Conservation (phyloP, 192 early-diverging fungal genomes). For the Entrophospora sp. region DNA sequence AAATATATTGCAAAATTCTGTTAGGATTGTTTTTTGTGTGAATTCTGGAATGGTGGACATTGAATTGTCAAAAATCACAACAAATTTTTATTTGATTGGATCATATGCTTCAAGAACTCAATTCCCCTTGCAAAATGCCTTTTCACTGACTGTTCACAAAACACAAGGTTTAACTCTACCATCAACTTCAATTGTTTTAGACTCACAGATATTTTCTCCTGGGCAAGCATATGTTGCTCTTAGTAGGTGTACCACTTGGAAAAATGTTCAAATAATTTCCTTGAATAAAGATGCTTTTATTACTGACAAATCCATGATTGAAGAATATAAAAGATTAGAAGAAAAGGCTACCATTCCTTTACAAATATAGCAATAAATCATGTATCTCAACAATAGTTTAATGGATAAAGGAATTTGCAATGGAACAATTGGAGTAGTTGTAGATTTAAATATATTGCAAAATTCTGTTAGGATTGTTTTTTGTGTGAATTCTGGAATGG, state of each 20-base stretch:
- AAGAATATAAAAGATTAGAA: not conserved
- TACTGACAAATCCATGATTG: not conserved
- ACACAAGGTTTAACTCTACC: conserved; percentile 8
- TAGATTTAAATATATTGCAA: not conserved
- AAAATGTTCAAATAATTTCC: not conserved
- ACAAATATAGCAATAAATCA: not conserved
- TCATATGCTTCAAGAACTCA: not conserved
- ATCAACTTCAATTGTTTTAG: not conserved
- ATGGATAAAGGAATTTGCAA: not conserved
- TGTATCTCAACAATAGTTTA: not conserved
- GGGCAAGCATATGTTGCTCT: not conserved
- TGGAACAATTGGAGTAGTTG: not conserved
- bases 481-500: not conserved
- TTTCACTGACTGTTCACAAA: conserved; percentile 17
- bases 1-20: no score
- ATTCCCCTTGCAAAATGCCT: conserved; percentile 8
- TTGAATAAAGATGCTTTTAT: not conserved
- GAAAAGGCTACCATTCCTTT: not conserved
- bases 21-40: not conserved
- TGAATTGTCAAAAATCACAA: not conserved
- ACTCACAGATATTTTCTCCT: not conserved
- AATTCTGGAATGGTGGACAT: not conserved
- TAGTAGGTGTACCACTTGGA: not conserved
- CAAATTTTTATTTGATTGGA: not conserved
- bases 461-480: not conserved